phyloP scores from a whole-genome alignment of 331 rosid genomes.

The Arachis monticola region DNA sequence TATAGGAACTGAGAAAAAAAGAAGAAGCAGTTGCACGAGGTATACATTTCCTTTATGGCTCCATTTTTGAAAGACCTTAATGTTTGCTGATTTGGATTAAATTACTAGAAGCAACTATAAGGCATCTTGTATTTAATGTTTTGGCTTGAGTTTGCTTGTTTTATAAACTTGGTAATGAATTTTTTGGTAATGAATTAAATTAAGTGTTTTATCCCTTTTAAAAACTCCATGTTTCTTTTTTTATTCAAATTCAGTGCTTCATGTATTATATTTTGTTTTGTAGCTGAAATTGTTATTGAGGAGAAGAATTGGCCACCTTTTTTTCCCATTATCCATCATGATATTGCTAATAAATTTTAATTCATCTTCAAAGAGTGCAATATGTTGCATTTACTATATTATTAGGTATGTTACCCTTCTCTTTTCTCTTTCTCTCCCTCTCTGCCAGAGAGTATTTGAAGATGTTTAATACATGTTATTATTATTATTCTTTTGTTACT shows the following conservation, averaged over 20 bases:
- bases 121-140: not conserved
- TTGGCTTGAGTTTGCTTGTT: not conserved
- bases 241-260: too few relatives aligned
- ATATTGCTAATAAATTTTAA: constrained; percentile 85
- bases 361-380: constrained; percentile 81
- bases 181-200: constrained; percentile 6
- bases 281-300: constrained; percentile 94
- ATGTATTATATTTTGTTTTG: constrained; percentile 44
- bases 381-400: constrained; percentile 88
- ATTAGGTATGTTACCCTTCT: constrained; percentile 60
- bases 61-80: too few relatives aligned
- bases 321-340: constrained; percentile 95
- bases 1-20: constrained; percentile 73
- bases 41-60: constrained; percentile 1
- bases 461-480: constrained; percentile 4
- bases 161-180: not conserved
- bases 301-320: constrained; percentile 99
- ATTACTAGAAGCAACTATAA: too few relatives aligned
- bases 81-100: too few relatives aligned
- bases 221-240: not conserved
- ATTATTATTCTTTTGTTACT: not conserved
- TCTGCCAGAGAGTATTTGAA: not conserved
- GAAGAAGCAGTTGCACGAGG: constrained; percentile 95
- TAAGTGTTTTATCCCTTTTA: not conserved
- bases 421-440: not conserved